Conservation (phyloP, 2,329 filamentous ascomycete species). For the Paramyrothecium sp. region DNA sequence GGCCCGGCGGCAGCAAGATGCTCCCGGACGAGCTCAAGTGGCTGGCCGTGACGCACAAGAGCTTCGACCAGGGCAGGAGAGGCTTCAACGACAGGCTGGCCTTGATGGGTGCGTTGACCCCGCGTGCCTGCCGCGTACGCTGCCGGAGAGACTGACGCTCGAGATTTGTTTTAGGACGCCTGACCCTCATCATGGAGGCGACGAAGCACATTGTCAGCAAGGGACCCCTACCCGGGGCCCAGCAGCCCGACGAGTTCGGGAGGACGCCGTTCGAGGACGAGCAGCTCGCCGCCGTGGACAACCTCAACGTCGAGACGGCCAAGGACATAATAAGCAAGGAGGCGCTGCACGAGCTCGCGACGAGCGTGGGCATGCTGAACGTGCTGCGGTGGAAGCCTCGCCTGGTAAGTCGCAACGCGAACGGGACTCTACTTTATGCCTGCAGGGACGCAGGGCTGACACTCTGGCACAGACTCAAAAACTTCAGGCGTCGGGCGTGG, state of each 20-base stretch:
- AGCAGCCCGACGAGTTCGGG: conserved; percentile 45
- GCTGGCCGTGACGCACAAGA: conserved; percentile 97
- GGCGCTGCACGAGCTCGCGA: conserved; percentile 66
- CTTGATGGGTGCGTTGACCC: conserved; percentile 69
- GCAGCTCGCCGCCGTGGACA: conserved; percentile 70
- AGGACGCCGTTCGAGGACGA: conserved; percentile 69
- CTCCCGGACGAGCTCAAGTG: conserved; percentile 93
- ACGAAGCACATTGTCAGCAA: conserved; percentile 36
- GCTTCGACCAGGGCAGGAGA: conserved; percentile 90
- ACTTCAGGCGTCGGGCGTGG: conserved; percentile 69
- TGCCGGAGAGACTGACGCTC: neutral
- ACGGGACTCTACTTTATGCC: neutral
- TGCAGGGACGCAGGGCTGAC: conserved; percentile 3
- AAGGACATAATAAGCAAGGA: conserved; percentile 60
- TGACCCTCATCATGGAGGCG: conserved; percentile 36
- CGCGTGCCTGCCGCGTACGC: neutral
- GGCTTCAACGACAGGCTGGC: conserved; percentile 93
- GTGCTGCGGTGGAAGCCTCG: conserved; percentile 89
- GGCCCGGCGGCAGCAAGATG: conserved; percentile 67
- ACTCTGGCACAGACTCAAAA: conserved; percentile 53
- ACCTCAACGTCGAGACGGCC: conserved; percentile 63
- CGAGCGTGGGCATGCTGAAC: conserved; percentile 66
- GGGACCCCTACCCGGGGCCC: conserved; percentile 21
- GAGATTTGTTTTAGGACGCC: conserved; percentile 28
- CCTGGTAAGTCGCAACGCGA: conserved; percentile 55